Base-by-base conservation (phyloP, 1,284 basidiomycete genomes). In the Calocybe gambosa region DNA sequence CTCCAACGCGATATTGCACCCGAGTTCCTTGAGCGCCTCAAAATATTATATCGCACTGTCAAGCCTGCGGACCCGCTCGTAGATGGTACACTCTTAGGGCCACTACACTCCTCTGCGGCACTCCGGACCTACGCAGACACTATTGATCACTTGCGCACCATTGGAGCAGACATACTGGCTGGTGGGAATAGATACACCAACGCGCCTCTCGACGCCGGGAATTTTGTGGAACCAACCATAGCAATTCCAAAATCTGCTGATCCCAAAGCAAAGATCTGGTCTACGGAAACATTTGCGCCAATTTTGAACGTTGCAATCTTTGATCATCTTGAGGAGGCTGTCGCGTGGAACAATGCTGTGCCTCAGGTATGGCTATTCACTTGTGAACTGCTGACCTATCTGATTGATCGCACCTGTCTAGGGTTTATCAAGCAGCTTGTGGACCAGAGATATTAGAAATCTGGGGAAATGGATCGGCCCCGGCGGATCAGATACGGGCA, bases 391-490 rank as follows among this genome's bases (percentile, higher is more conserved):
- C 34, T 44, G 46, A 39, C 48, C 38, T 47, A 47, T 51, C 35
- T 53, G 31, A 46, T 41, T 53, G 39, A 59, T 47, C 35, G 49
- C 33, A 15, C 33, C 46, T 51, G 46, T 46, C 35, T 55, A 85
- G 84, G 86, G 93, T 15, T 69, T 98, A 43, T 93, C 90, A 33
- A 89, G 87, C 56, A 88, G 89, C 52, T 70, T 97, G 7, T 98
- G 94, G 85, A 96, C 93, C 43, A 78, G 80, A 39, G 85, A 91
- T 60, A 60, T 95, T 42, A 71, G 85, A 50, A 82, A 85, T 56
- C 70, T 95, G 49, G 90, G 93, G 46, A 86, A 82, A 66, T 95
- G 92, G 90, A 84, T 93, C 55, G 90, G 92, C n/a, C 86, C 89
- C 33, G 74, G 76, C 52, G 92, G 92, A 35, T 88, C 84, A 33